These are phyloP conservation scores for Eremothecium cymbalariae DNA, from an alignment of 1,139 yeast species.

Conservation along the genomic window DNA sequence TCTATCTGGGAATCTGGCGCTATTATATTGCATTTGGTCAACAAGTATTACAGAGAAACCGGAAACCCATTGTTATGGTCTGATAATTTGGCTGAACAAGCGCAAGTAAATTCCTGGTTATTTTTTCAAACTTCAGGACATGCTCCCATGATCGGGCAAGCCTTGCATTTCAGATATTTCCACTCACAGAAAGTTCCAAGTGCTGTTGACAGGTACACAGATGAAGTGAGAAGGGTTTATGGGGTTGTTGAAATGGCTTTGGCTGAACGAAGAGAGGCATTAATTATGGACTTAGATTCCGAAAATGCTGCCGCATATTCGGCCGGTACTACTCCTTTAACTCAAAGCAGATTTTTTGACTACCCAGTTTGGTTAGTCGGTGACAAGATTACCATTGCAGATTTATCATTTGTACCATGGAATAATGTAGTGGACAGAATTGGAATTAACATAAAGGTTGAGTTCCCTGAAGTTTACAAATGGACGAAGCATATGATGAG, in stretches of 20 bases:
- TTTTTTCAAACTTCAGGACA: conserved; percentile 95
- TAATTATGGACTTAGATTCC: conserved; percentile 82
- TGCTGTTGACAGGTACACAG: conserved; percentile 86
- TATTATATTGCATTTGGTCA: conserved; percentile 66
- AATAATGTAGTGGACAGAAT: conserved; percentile 90
- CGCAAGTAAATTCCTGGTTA: conserved; percentile 83
- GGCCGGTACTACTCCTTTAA: conserved; percentile 80
- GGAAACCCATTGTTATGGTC: conserved; percentile 79
- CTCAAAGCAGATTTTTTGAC: conserved; percentile 80
- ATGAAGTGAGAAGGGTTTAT: conserved; percentile 87
- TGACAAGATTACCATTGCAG: conserved; percentile 84
- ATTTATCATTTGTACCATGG: conserved; percentile 92
- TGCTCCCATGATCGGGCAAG: conserved; percentile 98
- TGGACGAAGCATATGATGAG: conserved; percentile 94
- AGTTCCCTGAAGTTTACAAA: conserved; percentile 91
- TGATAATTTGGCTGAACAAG: conserved; percentile 68
- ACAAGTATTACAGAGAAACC: conserved; percentile 57
- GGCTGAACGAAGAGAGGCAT: conserved; percentile 85
- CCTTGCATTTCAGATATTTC: conserved; percentile 85
- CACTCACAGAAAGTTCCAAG: conserved; percentile 81
- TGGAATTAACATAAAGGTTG: conserved; percentile 78
- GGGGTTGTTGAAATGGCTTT: conserved; percentile 93
- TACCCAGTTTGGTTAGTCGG: conserved; percentile 96
- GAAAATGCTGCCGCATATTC: conserved; percentile 86
- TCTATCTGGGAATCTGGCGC: conserved; percentile 95